Base-by-base conservation (phyloP, 108 stramenopile genomes). In the Aurantiochytrium sp. region DNA sequence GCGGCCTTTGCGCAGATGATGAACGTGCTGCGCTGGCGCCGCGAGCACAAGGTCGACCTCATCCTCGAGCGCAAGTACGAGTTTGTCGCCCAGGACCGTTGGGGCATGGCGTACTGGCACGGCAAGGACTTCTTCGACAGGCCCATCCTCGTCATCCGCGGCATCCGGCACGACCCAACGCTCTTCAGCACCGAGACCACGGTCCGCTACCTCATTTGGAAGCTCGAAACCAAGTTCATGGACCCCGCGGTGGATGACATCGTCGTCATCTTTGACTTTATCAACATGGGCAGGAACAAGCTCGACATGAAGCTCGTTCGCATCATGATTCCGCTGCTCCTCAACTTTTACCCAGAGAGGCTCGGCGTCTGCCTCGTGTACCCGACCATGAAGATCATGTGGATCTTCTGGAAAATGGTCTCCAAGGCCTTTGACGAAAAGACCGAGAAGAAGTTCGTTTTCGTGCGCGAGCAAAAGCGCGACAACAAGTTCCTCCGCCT, bases 21-120 rank as follows among this genome's bases (percentile, higher is more conserved):
- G 17, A 81, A 48, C 45, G 73, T 81, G 39, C 73, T 81, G n/a
- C 39, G 45, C 42, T 81, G 73, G 73, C 73, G 73, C 42, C 21
- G 45, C 0, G 73, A 81, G 42, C 73, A 81, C 73, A 81, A 81
- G 73, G 73, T 81, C 0, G 73, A 81, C 45, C 73, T 81, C 10
- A 81, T 81, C 32, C 45, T 81, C 27, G 73, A 81, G 73, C 39
- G 73, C 10, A 24, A 81, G 19, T 81, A 81, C 45, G 73, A 81
- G 73, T 81, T 81, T 24, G 45, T 48, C 19, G 73, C 73, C 27
- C 73, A 81, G 73, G 73, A 81, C 24, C 39, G 73, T 6, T 81
- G 73, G 73, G 73, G 73, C n/a, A 81, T 81, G 73, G 73, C 73
- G 39, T 81, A 81, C 1, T 81, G 73, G 73, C 73, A 81, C 3